phyloP scores from a whole-genome alignment of 2,329 filamentous ascomycete genomes.

The Alternaria ethzedia region DNA sequence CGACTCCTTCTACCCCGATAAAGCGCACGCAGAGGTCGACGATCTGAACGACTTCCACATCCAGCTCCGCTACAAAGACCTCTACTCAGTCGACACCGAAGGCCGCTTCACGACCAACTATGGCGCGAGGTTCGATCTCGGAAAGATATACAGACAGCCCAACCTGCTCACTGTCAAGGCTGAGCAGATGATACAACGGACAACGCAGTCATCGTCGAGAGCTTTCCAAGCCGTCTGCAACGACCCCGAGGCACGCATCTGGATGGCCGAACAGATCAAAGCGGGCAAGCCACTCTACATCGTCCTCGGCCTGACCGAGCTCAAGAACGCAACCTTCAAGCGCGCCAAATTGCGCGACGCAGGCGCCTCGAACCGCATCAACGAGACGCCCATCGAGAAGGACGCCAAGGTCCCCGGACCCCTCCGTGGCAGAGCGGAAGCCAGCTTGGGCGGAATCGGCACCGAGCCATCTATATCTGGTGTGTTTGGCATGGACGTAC shows the following conservation, averaged over 20 bases:
- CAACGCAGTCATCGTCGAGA: constrained; percentile 30
- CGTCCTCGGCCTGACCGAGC: constrained; percentile 46
- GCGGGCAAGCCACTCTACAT: constrained; percentile 43
- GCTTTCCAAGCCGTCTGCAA: constrained; percentile 44
- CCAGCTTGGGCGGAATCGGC: constrained; percentile 37
- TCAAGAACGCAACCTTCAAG: constrained; percentile 48
- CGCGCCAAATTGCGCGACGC: constrained; percentile 45
- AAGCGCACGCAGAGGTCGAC: constrained; percentile 43
- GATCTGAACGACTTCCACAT: constrained; percentile 50
- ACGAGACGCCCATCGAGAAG: constrained; percentile 41
- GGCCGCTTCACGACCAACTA: constrained; percentile 49
- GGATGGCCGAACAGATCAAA: constrained; percentile 39
- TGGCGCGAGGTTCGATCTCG: constrained; percentile 48
- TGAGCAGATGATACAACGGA: constrained; percentile 49
- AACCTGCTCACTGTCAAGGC: constrained; percentile 45
- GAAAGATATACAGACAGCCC: constrained; percentile 46
- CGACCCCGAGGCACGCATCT: constrained; percentile 41
- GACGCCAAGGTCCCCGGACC: constrained; percentile 42
- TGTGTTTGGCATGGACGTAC: constrained; percentile 47
- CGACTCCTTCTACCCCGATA: constrained; percentile 45
- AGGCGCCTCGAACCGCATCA: constrained; percentile 43
- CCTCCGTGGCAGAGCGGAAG: constrained; percentile 33
- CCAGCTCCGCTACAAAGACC: constrained; percentile 47
- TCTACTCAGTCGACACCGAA: constrained; percentile 46
- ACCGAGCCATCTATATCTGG: constrained; percentile 42